Base-by-base conservation (phyloP, 2,329 filamentous ascomycete genomes). In the Penicillium sp. region DNA sequence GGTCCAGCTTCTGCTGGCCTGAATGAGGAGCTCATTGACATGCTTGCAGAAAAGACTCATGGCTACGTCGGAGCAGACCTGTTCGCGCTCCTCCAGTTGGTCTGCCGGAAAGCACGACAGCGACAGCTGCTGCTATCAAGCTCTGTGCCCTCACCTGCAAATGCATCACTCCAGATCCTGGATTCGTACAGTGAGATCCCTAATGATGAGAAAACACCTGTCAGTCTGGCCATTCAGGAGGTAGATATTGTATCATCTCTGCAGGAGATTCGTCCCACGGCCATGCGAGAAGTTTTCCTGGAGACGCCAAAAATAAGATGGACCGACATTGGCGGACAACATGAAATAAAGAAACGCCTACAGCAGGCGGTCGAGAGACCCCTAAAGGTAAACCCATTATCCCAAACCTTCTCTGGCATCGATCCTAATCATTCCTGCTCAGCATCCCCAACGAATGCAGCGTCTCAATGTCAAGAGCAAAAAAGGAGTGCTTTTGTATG, bases 401-500 rank as follows among this genome's bases (percentile, higher is more conserved):
- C 43, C 3, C 7, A 39, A 18, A 6, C 7, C 6, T 15, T 15
- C 7, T 18, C 11, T 34, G n/a, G 8, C 9, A n/a, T 9, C 2
- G n/a, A 2, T 9, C 23, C 43, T 52, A 39, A 54, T 41, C 29
- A 21, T 35, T 7, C 7, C 8, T 31, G n/a, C 35, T 13, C 46
- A 79, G 64, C 64, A 75, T 40, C 70, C 75, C 2, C 70, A 75
- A 31, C 58, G 71, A 19, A 74, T 81, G 65, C 64, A 65, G 36
- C 61, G 68, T 44, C 64, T 78, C 11, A 72, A 73, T 36, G 63
- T 76, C 16, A 76, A 76, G 20, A 81, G 83, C 0, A 83, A 84
- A 40, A 94, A 91, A 59, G 89, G 90, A 0, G 79, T 95, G 11
- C 75, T 97, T 5, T 77, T 97, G 2, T 96, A 95, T 63, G 91